Percentiles rank a stretch among this genome's conserved stretches.
Evolutionary conservation across 179 eudicot species (phyloP).

Genomic region (Carnegiea gigantea): DNA sequence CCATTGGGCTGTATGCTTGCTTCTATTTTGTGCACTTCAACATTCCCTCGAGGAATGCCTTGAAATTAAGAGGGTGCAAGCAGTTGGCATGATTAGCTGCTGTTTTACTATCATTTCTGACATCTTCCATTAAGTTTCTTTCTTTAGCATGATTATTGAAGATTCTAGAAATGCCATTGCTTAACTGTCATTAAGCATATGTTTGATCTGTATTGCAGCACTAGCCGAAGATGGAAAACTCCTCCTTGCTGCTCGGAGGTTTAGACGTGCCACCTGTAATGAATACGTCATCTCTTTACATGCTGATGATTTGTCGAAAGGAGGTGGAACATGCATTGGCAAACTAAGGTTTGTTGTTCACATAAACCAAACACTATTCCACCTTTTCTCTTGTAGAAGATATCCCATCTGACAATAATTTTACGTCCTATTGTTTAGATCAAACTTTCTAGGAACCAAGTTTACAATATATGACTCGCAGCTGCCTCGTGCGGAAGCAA

Average conservation of each 20-base stretch:
- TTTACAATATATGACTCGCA: slow-evolving; percentile 38
- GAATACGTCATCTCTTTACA: slow-evolving; percentile 37
- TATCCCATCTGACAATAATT: not conserved
- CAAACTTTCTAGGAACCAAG: slow-evolving; percentile 41
- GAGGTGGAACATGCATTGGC: slow-evolving; percentile 34
- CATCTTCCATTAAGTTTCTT: not conserved
- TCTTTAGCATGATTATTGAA: not conserved
- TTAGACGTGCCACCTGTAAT: slow-evolving; percentile 37
- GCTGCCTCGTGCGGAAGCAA: slow-evolving; percentile 28
- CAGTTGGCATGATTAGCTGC: not conserved
- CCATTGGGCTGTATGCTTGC: not conserved
- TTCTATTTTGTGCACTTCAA: not conserved
- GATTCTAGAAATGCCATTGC: not conserved
- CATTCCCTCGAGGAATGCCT: not conserved
- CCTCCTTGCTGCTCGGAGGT: slow-evolving; percentile 39
- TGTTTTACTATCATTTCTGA: not conserved
- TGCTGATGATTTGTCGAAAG: slow-evolving; percentile 35
- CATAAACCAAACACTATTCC: not conserved
- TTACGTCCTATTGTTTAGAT: slow-evolving; percentile 18
- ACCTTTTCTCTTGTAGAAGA: not conserved
- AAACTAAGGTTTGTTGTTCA: slow-evolving; percentile 28
- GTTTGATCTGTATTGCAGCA: slow-evolving; percentile 27
- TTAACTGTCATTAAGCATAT: slow-evolving; percentile 2
- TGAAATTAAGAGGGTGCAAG: too few relatives aligned
- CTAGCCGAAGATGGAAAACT: slow-evolving; percentile 41